Conservation (phyloP, 2,329 filamentous ascomycete species). For the Fusarium oxysporum region DNA sequence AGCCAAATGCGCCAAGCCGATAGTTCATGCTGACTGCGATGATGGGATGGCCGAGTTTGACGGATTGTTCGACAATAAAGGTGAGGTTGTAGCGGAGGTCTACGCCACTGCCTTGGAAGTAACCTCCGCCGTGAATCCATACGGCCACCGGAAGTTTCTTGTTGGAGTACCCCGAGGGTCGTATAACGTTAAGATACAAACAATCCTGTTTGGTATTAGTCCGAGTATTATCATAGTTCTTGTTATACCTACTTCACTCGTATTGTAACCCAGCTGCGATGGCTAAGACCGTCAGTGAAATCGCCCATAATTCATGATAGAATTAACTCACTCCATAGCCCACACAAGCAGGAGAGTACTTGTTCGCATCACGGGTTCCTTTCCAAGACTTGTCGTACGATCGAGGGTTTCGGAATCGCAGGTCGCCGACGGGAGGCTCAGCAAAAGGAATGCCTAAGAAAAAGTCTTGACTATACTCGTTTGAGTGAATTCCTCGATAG, state of each 20-base stretch:
- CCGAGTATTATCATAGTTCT: background rate
- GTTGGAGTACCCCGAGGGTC: conserved; percentile 20
- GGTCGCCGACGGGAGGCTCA: conserved; percentile 59
- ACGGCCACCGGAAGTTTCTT: conserved; percentile 29
- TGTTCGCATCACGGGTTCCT: conserved; percentile 54
- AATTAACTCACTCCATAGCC: conserved; percentile 3
- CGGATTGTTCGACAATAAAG: conserved; percentile 62
- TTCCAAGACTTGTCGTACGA: conserved; percentile 59
- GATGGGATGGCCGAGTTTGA: conserved; percentile 51
- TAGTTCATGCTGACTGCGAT: conserved; percentile 5
- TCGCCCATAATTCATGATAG: fast-evolving
- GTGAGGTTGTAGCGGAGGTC: conserved; percentile 69
- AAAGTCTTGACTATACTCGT: conserved; percentile 59
- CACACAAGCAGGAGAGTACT: conserved; percentile 25
- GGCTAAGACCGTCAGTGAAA: background rate
- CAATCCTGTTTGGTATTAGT: conserved; percentile 18
- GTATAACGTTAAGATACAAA: conserved; percentile 27
- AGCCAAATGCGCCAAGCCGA: background rate
- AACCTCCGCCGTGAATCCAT: conserved; percentile 53
- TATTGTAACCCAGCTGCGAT: conserved; percentile 1
- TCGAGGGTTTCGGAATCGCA: conserved; percentile 63
- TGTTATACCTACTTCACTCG: background rate
- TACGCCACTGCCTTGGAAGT: conserved; percentile 51
- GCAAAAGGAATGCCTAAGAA: conserved; percentile 69
- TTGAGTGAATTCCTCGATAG: conserved; percentile 55